Conservation (phyloP, 345 rosid species). For the Salix koriyanagi region DNA sequence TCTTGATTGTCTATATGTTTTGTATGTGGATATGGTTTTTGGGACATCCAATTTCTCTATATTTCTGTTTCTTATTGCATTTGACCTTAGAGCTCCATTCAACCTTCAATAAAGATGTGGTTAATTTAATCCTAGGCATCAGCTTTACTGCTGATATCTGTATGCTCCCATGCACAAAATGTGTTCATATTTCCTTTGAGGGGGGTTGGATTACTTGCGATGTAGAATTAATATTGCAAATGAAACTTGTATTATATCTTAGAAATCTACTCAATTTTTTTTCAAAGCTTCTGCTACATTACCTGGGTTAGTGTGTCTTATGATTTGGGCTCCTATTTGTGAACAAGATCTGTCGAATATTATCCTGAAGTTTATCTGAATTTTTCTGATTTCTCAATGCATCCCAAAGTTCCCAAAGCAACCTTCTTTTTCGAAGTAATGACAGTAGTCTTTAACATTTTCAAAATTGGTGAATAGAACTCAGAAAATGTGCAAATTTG, state of each 20-base stretch:
- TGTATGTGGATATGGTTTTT: not conserved
- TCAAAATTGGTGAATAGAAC: not conserved
- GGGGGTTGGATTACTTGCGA: not conserved
- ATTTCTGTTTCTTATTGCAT: not conserved
- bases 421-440: not conserved
- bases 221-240: not conserved
- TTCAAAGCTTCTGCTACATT: not conserved
- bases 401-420: not conserved
- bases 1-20: not conserved
- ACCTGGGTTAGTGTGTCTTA: not conserved
- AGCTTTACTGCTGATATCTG: not conserved
- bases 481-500: not conserved
- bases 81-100: not conserved
- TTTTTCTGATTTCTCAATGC: not conserved
- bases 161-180: not conserved
- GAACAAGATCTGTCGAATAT: not conserved
- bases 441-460: not conserved
- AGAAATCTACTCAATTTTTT: not conserved
- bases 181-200: not conserved
- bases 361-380: not conserved
- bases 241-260: slow-evolving; percentile 1
- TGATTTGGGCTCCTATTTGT: not conserved
- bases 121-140: not conserved
- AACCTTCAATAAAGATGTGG: not conserved
- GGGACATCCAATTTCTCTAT: not conserved